Conservation (phyloP, 768 basidiomycete genomes). For the Termitomyces eurrhizus region DNA sequence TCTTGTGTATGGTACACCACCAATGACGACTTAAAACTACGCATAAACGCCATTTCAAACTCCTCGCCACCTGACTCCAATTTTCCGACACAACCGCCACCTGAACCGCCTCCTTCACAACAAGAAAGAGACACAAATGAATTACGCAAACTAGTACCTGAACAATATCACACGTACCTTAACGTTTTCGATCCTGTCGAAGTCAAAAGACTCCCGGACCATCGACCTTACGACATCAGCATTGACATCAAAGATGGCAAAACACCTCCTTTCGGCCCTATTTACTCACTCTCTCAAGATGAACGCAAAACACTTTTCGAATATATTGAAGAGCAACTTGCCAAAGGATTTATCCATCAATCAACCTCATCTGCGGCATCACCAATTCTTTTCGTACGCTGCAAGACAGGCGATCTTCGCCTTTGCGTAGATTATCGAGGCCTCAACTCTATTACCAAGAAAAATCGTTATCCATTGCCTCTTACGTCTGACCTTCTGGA, state of each 20-base stretch:
- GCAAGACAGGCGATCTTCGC: conserved; percentile 15
- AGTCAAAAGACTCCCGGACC: conserved; percentile 17
- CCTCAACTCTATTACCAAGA: too few species aligned
- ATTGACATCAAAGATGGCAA: conserved; percentile 29
- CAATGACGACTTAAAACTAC: too few species aligned
- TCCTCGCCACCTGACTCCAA: too few species aligned
- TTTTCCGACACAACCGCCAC: neutral
- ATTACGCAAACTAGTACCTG: neutral
- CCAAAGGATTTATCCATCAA: conserved; percentile 23
- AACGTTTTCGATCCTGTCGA: too few species aligned
- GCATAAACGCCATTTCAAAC: too few species aligned
- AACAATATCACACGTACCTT: too few species aligned
- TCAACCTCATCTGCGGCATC: conserved; percentile 18
- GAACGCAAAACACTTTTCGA: conserved; percentile 22
- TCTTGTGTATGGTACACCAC: too few species aligned
- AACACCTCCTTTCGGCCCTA: neutral
- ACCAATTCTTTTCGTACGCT: conserved; percentile 23
- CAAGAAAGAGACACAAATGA: neutral
- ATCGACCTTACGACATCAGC: conserved; percentile 26
- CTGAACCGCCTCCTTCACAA: too few species aligned
- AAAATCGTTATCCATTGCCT: too few species aligned
- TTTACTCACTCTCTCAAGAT: conserved; percentile 24
- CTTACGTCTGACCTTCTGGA: conserved; percentile 23
- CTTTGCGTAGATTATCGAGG: conserved; percentile 21
- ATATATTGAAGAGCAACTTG: conserved; percentile 26